Evolutionary conservation across 176 grass and related monocot genomes (phyloP).

Genomic region (Canna indica): DNA sequence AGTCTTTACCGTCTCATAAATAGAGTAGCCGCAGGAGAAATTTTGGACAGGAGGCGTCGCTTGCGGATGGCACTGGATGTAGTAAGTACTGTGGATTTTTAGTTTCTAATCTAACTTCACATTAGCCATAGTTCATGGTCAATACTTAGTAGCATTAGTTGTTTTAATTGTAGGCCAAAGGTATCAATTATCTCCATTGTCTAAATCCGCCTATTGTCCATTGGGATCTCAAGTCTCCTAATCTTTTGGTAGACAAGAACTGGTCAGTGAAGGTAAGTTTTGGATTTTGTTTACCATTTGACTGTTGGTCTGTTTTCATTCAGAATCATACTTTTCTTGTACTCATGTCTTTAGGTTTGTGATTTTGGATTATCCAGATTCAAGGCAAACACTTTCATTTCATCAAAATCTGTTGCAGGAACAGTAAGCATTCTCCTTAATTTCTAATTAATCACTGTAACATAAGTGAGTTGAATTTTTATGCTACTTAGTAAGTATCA

Average conservation of each 20-base stretch:
- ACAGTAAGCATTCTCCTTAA: conserved; percentile 44
- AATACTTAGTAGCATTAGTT: background rate
- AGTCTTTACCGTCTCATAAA: conserved; percentile 73
- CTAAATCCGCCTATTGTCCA: conserved; percentile 95
- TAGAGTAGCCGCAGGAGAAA: conserved; percentile 56
- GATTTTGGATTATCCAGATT: conserved; percentile 99
- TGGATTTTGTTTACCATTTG: conserved; percentile 15
- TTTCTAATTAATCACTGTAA: background rate
- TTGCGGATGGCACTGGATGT: conserved; percentile 89
- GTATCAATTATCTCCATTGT: conserved; percentile 94
- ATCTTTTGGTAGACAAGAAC: conserved; percentile 91
- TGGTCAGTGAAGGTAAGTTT: conserved; percentile 83
- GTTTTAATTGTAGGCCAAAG: conserved; percentile 59
- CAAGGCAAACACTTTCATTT: conserved; percentile 85
- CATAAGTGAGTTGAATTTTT: too few species aligned
- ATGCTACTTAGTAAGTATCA: background rate
- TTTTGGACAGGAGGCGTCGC: conserved; percentile 59
- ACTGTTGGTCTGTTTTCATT: conserved; percentile 2
- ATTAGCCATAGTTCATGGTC: background rate
- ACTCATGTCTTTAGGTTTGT: conserved; percentile 47
- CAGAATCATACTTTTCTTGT: conserved; percentile 15
- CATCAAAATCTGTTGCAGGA: conserved; percentile 90
- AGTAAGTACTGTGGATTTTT: conserved; percentile 30
- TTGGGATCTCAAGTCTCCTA: conserved; percentile 95
- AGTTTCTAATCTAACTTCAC: background rate